Percentiles rank a stretch among this genome's conserved stretches.
phyloP scores from a whole-genome alignment of 306 rosid species.

The Acacia melanoxylon region DNA sequence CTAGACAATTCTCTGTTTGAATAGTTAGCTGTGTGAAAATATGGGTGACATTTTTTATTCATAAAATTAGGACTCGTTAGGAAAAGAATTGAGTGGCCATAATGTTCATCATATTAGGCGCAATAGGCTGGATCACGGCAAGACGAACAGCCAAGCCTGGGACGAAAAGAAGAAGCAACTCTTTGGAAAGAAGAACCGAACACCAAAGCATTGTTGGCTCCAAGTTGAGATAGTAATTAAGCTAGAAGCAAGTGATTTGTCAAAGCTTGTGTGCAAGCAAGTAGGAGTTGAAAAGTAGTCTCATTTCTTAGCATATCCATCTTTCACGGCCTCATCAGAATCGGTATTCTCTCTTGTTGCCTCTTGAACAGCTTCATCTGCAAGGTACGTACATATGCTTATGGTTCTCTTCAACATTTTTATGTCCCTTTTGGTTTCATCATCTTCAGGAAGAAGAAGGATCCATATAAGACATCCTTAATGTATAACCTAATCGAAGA shows the following conservation, averaged over 20 bases:
- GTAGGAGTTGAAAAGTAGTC: slow-evolving; percentile 71
- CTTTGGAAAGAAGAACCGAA: slow-evolving; percentile 83
- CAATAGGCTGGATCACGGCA: slow-evolving; percentile 54
- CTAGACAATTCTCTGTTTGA: no score
- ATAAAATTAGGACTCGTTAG: no score
- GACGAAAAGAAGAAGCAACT: slow-evolving; percentile 80
- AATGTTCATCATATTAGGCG: slow-evolving; percentile 36
- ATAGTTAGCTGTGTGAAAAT: no score
- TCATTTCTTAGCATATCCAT: slow-evolving; percentile 66
- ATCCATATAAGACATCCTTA: no score
- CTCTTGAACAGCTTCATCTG: slow-evolving; percentile 70
- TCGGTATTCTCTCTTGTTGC: slow-evolving; percentile 36
- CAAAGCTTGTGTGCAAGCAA: slow-evolving; percentile 88
- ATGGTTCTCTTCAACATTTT: slow-evolving; percentile 45
- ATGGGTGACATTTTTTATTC: no score
- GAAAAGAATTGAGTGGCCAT: slow-evolving; percentile 24
- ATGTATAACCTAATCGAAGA: no score
- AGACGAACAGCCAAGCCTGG: slow-evolving; percentile 70
- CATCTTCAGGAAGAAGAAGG: no score
- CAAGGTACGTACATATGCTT: slow-evolving; percentile 35
- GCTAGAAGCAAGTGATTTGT: slow-evolving; percentile 61
- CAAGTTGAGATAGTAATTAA: slow-evolving; percentile 56
- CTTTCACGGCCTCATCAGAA: slow-evolving; percentile 42
- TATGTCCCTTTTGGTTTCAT: slow-evolving; percentile 22
- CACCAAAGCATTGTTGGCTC: slow-evolving; percentile 60